Base-by-base conservation (phyloP, 306 rosid species). In the Trifolium pratense region DNA sequence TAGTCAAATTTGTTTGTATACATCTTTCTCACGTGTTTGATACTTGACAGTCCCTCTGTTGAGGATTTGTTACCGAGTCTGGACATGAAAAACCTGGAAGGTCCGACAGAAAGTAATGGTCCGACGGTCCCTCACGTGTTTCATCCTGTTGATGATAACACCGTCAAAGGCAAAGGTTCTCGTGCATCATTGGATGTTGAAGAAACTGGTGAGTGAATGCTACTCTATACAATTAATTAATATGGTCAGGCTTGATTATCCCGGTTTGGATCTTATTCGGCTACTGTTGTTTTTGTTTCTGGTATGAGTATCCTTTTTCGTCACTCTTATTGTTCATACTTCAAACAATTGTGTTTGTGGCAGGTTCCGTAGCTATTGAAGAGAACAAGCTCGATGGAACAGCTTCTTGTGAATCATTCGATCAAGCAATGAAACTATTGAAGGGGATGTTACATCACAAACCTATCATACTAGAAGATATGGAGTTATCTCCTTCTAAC, bases 91-190 rank as follows among this genome's bases (percentile, higher is more conserved):
- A 82, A 68, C 16, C 51, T 82, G 46, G 90, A 91, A 77, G 90
- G 88, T 76, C 91, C 93, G 92, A 91, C 74, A 86, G 99, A 91
- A 83, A 79, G 92, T 77, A 29, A 9, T 49, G 0, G n/a, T n/a
- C n/a, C n/a, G n/a, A n/a, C n/a, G n/a, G n/a, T n/a, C n/a, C n/a
- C n/a, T n/a, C n/a, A n/a, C n/a, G n/a, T n/a, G n/a, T n/a, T 67
- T 56, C 79, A 73, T 73, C 82, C 84, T 68, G 29, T 68, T 48
- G 69, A 40, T 39, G 85, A 76, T 74, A 73, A 37, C 65, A 39
- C 76, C 73, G 79, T 80, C 42, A 46, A 79, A 78, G 75, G 43
- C 49, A 75, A 29, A 56, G 79, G 79, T 55, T 45, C 73, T 68
- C 51, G 29, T 69, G 51, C 68, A 26, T 58, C 70, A 23, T 73